Percentiles rank a stretch among this genome's conserved stretches.
Conservation (phyloP, 1,139 yeast genomes). For the Nakaseomyces glabratus region DNA sequence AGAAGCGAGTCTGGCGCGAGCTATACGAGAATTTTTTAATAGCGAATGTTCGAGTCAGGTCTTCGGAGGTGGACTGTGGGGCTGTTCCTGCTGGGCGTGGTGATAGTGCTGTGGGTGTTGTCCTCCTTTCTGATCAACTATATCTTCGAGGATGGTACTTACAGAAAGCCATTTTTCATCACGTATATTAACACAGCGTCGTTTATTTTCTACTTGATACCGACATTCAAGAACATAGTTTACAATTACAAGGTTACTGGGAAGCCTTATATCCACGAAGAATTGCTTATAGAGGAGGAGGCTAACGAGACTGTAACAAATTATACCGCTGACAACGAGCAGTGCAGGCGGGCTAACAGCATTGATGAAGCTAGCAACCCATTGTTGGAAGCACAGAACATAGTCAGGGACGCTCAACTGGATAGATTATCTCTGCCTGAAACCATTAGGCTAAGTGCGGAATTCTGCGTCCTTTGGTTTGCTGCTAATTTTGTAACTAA, state of each 20-base stretch:
- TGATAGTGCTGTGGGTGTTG: slow-evolving; percentile 78
- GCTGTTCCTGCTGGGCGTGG: slow-evolving; percentile 57
- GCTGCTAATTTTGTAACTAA: slow-evolving; percentile 81
- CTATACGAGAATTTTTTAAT: too few relatives aligned
- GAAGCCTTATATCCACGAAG: slow-evolving; percentile 24
- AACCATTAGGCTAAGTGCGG: slow-evolving; percentile 58
- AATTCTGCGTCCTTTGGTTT: slow-evolving; percentile 85
- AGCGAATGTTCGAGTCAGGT: slow-evolving; percentile 1
- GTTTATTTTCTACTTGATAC: slow-evolving; percentile 67
- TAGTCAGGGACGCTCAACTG: slow-evolving; percentile 5
- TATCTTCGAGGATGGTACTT: slow-evolving; percentile 56
- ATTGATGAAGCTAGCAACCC: slow-evolving; percentile 3
- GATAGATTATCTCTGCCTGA: slow-evolving; percentile 31
- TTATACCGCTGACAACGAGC: slow-evolving; percentile 5
- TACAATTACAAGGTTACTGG: slow-evolving; percentile 27
- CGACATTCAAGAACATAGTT: slow-evolving; percentile 38
- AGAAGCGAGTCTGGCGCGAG: too few relatives aligned
- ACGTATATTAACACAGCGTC: slow-evolving; percentile 87
- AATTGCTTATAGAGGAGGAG: slow-evolving; percentile 25
- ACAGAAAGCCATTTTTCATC: slow-evolving; percentile 86
- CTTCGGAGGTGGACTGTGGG: slow-evolving; percentile 38
- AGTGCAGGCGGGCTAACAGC: slow-evolving; percentile 1
- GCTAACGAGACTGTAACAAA: slow-evolving; percentile 13
- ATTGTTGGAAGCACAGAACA: slow-evolving; percentile 1
- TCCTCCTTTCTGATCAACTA: slow-evolving; percentile 75